Evolutionary conservation across 1,284 basidiomycete genomes (phyloP).

Genomic region (Ustilago cynodontis): DNA sequence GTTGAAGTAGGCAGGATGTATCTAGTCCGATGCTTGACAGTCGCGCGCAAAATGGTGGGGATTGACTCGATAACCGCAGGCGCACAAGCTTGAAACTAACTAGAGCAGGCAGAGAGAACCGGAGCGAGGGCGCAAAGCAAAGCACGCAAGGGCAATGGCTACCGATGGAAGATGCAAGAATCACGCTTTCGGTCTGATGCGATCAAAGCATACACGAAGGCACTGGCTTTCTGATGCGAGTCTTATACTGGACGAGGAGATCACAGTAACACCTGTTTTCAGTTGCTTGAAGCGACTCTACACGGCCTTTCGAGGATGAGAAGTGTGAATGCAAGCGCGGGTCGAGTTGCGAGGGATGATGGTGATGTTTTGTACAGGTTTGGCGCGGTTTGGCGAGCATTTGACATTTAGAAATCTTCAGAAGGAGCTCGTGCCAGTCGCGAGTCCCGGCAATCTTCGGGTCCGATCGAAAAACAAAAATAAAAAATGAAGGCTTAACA

Average conservation of each 20-base stretch:
- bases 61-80: background rate
- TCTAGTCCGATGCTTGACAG: background rate
- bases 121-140: constrained; percentile 20
- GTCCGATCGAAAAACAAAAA: constrained; percentile 9
- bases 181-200: constrained; percentile 8
- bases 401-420: background rate
- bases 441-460: constrained; percentile 13
- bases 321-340: background rate
- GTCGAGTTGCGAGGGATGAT: constrained; percentile 11
- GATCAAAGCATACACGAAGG: constrained; percentile 9
- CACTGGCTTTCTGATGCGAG: background rate
- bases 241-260: background rate
- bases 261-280: background rate
- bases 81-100: constrained; percentile 16
- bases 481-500: background rate
- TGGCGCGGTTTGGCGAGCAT: background rate
- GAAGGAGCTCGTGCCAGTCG: constrained; percentile 5
- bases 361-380: constrained; percentile 2
- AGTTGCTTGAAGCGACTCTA: background rate
- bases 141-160: constrained; percentile 17
- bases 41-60: background rate
- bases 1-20: background rate
- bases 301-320: background rate
- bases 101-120: constrained; percentile 15
- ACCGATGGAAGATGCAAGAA: constrained; percentile 13